Evolutionary conservation across 2,329 filamentous ascomycete genomes (phyloP), one percentile per base, ranked within the genome.

Genomic region (Claviceps sp.): DNA sequence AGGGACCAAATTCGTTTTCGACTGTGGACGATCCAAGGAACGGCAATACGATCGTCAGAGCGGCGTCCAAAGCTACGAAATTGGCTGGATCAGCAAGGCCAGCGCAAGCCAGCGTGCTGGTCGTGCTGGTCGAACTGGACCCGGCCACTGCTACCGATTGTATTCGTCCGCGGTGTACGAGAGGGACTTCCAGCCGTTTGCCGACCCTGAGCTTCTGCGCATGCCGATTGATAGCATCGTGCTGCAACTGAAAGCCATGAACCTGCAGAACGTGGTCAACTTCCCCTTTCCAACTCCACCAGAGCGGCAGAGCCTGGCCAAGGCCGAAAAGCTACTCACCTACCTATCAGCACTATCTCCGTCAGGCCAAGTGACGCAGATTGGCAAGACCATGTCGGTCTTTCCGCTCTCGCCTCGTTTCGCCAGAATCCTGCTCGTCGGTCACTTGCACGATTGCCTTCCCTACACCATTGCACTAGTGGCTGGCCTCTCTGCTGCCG

Each of bases 21-120:
- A 97, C 66, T 90, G 87, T 58, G 93, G 93, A 38, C 78, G 94
- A 48, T 85, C 87, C 39, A 98, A 98, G 67, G 90, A 96, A 66
- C 85, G 91, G 56, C 86, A 84, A 53, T 97, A 93, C 61, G 87
- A 97, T 64, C 77, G 81, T n/a, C 72, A 80, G 11, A 96, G 87
- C 8, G 91, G 91, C 3, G 91, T 98, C 0, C 93, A 98, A 65
- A 95, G 86, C 62, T 98, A 95, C 64, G 87, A 95, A 60, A 81
- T 98, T 50, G 85, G 86, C 42, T 98, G 91, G 89, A 94, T 97
- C 64, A 96, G 90, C 71, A 97, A 98, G 70, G 93, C 93, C 30
- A 95, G 89, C 65, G 91, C 93, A 7, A 87, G 84, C 58, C 93
- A 98, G 68, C 80, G 93, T 65, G 82, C 89, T 54, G 93, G 93